Base-by-base conservation (phyloP, 2,329 filamentous ascomycete species). In the Diaporthe ilicicola region DNA sequence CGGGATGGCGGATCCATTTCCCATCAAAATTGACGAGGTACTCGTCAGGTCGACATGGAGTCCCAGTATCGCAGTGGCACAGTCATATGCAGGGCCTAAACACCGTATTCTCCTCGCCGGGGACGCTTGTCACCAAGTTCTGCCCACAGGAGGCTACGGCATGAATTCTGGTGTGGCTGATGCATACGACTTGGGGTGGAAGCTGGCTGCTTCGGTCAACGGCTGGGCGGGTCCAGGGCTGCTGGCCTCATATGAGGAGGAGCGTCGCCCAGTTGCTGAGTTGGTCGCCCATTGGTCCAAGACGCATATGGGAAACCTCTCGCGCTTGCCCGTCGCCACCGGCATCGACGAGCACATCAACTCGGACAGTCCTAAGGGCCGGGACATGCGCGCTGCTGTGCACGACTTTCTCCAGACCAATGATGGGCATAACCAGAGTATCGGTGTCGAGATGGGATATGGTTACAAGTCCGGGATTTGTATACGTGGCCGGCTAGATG, bases 111-210 rank as follows among this genome's bases (percentile, higher is more conserved):
- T 79, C 12, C 69, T 79, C 1, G 76, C 79, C 6, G 81, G 81
- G 22, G 81, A 82, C 70, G 77, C 80, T 6, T 81, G 81, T 8
- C 81, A 82, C 50, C 77, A 79, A 5, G 79, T 81, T 68, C 77
- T 75, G 22, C 80, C 81, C 0, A 76, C 75, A 17, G 80, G 81
- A 8, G 81, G 80, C 0, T 79, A 82, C 64, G 81, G 81, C 1
- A 80, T 81, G 78, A 82, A 82, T 70, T 80, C 77, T 1, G 79
- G 56, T 13, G 56, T 62, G 19, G 56, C 39, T 19, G 56, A 62
- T 62, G 56, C 56, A 7, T 42, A 44, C 34, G 34, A 62, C 34
- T 13, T 62, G 34, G 56, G 34, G 34, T 62, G 56, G 56, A 37
- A 42, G 34, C 29, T 62, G 56, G 12, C 56, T 19, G 56, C 56